Conservation (phyloP, 257 asterid species). For the Nicotiana knightiana region DNA sequence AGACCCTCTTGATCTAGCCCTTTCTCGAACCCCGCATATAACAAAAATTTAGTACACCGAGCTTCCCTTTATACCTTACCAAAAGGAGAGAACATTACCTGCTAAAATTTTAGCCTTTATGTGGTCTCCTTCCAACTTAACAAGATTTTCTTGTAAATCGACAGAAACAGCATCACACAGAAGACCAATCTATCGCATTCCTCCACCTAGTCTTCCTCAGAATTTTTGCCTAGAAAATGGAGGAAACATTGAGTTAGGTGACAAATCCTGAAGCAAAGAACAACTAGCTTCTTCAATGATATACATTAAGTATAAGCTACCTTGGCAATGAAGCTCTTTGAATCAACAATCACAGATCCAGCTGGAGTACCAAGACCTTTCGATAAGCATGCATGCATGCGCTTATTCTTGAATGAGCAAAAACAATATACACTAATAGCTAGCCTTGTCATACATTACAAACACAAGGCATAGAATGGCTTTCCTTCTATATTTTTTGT, state of each 20-base stretch:
- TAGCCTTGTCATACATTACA: not conserved
- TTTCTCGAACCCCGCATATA: too few species aligned
- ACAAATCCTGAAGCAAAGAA: not conserved
- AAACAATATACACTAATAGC: not conserved
- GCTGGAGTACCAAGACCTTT: conserved; percentile 98
- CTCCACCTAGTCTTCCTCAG: conserved; percentile 97
- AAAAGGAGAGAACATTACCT: conserved; percentile 26
- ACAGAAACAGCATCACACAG: conserved; percentile 85
- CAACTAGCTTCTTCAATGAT: not conserved
- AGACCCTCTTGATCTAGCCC: too few species aligned
- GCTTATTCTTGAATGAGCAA: not conserved
- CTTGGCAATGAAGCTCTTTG: conserved; percentile 64
- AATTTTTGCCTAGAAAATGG: conserved; percentile 57
- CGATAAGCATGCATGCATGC: conserved; percentile 68
- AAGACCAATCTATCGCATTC: conserved; percentile 90
- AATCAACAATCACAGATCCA: conserved; percentile 82
- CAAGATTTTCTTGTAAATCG: conserved; percentile 63
- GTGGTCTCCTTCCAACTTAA: conserved; percentile 77
- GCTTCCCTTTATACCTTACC: too few species aligned
- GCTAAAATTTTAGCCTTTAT: conserved; percentile 72
- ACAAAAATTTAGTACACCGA: too few species aligned
- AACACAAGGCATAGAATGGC: not conserved
- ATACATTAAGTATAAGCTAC: conserved; percentile 26
- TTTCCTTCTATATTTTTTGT: too few species aligned
- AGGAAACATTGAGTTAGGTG: not conserved